phyloP scores from a whole-genome alignment of 2,329 filamentous ascomycete species.

The Orbilia quercus region DNA sequence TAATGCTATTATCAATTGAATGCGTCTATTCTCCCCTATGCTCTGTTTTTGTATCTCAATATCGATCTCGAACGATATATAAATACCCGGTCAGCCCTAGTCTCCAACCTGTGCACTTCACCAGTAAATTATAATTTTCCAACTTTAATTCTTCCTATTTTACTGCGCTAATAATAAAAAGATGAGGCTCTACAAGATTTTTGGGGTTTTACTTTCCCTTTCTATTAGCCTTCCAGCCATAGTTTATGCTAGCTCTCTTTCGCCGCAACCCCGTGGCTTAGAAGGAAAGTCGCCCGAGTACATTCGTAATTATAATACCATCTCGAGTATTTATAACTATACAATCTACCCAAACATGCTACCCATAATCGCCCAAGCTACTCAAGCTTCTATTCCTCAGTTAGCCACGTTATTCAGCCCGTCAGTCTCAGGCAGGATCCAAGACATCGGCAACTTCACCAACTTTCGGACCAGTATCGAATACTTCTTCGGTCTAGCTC shows the following conservation, averaged over 20 bases:
- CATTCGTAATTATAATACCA: conserved; percentile 60
- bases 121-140: too few relatives aligned
- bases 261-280: not conserved
- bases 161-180: not conserved
- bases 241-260: not conserved
- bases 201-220: not conserved
- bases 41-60: too few relatives aligned
- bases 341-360: conserved; percentile 64
- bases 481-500: conserved; percentile 60
- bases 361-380: conserved; percentile 62
- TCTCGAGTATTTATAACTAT: conserved; percentile 63
- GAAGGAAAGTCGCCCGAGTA: not conserved
- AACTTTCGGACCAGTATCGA: conserved; percentile 65
- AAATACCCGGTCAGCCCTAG: too few relatives aligned
- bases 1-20: too few relatives aligned
- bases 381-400: conserved; percentile 61
- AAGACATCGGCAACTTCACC: conserved; percentile 64
- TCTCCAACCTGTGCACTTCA: too few relatives aligned
- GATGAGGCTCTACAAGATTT: not conserved
- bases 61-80: too few relatives aligned
- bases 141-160: too few relatives aligned
- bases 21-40: too few relatives aligned
- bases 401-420: conserved; percentile 62
- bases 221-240: not conserved
- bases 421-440: conserved; percentile 63